phyloP scores from a whole-genome alignment of 2,329 filamentous ascomycete species.

The Emergomyces africanus region DNA sequence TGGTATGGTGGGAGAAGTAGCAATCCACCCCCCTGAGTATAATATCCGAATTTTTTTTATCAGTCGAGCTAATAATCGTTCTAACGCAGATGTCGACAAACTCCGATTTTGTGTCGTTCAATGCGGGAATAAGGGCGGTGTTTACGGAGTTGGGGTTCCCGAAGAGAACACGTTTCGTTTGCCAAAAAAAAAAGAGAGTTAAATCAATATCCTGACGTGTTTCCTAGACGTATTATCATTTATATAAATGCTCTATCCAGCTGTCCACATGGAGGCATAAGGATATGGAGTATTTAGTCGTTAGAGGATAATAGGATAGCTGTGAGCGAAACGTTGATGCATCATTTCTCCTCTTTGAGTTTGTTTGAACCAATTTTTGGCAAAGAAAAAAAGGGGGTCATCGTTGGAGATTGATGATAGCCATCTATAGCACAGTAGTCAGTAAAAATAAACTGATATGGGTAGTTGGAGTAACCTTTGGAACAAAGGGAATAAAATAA shows the following conservation, averaged over 20 bases:
- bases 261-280: no score
- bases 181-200: neutral
- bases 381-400: conserved; percentile 13
- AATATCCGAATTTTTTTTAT: neutral
- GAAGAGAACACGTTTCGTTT: neutral
- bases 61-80: neutral
- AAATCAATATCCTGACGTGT: neutral
- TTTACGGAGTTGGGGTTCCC: neutral
- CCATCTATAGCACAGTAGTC: conserved; percentile 17
- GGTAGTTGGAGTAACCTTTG: neutral
- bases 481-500: neutral
- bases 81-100: neutral
- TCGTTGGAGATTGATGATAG: conserved; percentile 28
- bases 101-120: no score
- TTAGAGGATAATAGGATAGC: neutral
- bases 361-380: neutral
- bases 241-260: neutral
- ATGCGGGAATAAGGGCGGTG: neutral
- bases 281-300: neutral
- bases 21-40: neutral
- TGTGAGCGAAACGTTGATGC: neutral
- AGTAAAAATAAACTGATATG: neutral
- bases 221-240: neutral
- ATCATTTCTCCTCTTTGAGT: neutral
- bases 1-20: neutral